Base-by-base conservation (phyloP, 2,329 filamentous ascomycete species). In the Penicillium sp. region DNA sequence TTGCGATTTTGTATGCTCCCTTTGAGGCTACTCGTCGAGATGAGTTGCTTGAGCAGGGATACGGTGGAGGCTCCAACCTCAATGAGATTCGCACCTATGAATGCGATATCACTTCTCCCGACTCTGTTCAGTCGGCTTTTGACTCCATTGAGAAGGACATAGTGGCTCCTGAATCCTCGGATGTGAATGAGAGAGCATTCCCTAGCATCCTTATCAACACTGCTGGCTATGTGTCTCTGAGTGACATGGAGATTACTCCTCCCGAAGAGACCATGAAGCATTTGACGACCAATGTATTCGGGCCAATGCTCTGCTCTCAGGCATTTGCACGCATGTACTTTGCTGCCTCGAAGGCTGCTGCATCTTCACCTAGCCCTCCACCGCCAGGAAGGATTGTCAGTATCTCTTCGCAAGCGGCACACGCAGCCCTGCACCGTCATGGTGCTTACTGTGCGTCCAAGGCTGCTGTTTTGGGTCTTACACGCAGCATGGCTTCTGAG, bases 371-470 rank as follows among this genome's bases (percentile, higher is more conserved):
- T 5, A 54, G 20, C 4, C 54, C 54, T 1, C 53, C 59, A 0
- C 67, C 69, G 0, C 68, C 70, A 0, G 74, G 74, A 0, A 58
- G 75, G 4, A 76, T 78, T 42, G 71, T 78, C 25, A 75, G 69
- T 46, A 68, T 78, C 40, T 69, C 74, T 3, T 73, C 69, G 1
- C 74, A 77, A 53, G 75, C 75, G 1, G 74, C 73, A 3, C 73
- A 77, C 54, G 70, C 73, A 0, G 74, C 75, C 1, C 65, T 78
- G 2, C 67, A 70, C 40, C 64, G 68, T 1, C 75, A 78, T 47
- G 72, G 72, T 1, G 73, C 73, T 0, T 78, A 77, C 55, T 78
- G 75, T 49, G 74, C 75, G 1, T 74, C 71, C 4, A 78, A 77
- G 44, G 73, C 75, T 4, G 75, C 68, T 0, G 55, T 78, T 6